phyloP scores from a whole-genome alignment of 1,284 basidiomycete genomes.

The Fomitopsis palustris region DNA sequence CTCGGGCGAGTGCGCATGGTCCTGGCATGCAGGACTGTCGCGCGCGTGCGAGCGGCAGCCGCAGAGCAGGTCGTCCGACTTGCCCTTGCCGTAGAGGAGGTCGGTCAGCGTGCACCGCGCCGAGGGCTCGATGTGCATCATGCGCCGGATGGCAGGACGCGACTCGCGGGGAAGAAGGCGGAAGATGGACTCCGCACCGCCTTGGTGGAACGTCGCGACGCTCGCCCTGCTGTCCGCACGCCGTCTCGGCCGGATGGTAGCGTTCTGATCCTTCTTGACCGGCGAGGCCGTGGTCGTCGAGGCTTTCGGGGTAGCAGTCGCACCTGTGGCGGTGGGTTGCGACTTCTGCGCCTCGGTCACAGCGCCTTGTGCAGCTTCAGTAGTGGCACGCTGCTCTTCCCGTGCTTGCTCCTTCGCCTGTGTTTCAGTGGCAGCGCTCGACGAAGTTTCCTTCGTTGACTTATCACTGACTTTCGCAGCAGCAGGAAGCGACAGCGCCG shows the following conservation, averaged over 20 bases:
- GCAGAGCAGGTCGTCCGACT: conserved; percentile 74
- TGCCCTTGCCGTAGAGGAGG: conserved; percentile 79
- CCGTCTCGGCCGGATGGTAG: conserved; percentile 32
- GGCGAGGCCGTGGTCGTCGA: conserved; percentile 9
- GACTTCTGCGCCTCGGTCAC: conserved; percentile 6
- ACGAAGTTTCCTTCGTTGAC: background rate
- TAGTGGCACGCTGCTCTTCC: conserved; percentile 8
- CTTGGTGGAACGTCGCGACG: conserved; percentile 71
- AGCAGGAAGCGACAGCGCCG: background rate
- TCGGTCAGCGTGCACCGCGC: conserved; percentile 94
- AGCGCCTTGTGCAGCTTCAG: conserved; percentile 15
- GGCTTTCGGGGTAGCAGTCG: conserved; percentile 5
- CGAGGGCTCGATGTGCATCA: conserved; percentile 90
- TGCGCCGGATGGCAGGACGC: conserved; percentile 83
- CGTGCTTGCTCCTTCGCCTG: conserved; percentile 8
- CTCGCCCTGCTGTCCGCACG: conserved; percentile 64
- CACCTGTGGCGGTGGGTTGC: conserved; percentile 1
- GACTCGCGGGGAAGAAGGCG: conserved; percentile 93
- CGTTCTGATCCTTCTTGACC: conserved; percentile 16
- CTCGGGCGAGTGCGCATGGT: conserved; percentile 59
- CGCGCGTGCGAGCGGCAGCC: conserved; percentile 53
- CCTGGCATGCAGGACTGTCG: conserved; percentile 46
- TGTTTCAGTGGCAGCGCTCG: background rate
- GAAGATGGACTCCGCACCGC: conserved; percentile 96
- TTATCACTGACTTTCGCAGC: background rate